Conservation (phyloP, 805 yeast species). For the Saturnispora serradocipensis region DNA sequence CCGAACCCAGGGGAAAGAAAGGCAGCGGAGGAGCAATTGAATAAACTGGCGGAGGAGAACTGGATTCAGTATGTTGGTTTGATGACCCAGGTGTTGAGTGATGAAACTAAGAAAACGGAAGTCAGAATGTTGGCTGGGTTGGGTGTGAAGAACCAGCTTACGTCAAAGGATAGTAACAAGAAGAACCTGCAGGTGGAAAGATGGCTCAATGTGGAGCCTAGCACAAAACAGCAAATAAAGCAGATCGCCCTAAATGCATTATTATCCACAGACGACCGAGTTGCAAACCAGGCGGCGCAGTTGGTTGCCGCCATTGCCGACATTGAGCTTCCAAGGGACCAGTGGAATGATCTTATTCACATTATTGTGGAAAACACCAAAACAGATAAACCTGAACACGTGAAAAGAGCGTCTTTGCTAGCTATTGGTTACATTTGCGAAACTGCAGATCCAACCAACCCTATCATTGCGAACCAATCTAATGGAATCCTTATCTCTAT, state of each 20-base stretch:
- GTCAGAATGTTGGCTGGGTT: conserved; percentile 89
- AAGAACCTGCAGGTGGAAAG: conserved; percentile 53
- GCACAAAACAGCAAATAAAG: conserved; percentile 56
- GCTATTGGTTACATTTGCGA: conserved; percentile 96
- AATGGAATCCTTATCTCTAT: conserved; percentile 91
- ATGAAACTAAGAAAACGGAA: conserved; percentile 56
- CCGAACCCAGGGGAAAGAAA: conserved; percentile 59
- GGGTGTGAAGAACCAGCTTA: conserved; percentile 77
- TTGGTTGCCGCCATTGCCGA: conserved; percentile 95
- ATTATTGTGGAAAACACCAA: conserved; percentile 81
- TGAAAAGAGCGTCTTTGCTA: conserved; percentile 79
- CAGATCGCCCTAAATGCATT: conserved; percentile 54
- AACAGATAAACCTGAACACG: conserved; percentile 63
- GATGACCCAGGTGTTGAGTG: conserved; percentile 63
- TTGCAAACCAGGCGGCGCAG: conserved; percentile 85
- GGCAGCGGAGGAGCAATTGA: conserved; percentile 71
- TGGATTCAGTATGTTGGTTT: conserved; percentile 66
- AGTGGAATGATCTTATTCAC: conserved; percentile 83
- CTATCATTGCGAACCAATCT: conserved; percentile 71
- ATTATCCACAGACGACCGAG: conserved; percentile 58
- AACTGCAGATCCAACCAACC: conserved; percentile 75
- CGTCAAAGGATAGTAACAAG: conserved; percentile 66
- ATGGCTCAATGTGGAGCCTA: conserved; percentile 58
- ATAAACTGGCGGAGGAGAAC: conserved; percentile 60
- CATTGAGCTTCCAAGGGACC: conserved; percentile 78